Conservation (phyloP, 1,284 basidiomycete genomes). For the Boletellus dicymbophilus region DNA sequence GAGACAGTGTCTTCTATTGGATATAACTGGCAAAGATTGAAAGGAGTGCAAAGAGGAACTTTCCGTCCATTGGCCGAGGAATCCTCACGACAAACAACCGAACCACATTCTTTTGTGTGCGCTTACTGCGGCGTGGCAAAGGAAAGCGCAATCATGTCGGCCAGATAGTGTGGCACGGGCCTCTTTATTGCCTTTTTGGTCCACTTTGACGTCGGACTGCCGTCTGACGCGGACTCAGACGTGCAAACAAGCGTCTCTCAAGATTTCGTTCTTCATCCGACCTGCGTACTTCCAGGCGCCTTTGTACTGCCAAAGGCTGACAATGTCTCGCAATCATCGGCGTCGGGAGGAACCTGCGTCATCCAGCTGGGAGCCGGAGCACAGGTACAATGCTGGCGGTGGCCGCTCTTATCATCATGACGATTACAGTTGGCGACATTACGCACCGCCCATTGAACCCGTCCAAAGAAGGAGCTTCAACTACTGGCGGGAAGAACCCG, state of each 20-base stretch:
- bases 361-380: conserved; percentile 7
- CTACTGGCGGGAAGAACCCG: conserved; percentile 25
- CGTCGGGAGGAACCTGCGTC: conserved; percentile 14
- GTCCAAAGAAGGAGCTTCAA: conserved; percentile 13
- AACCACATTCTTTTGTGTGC: too few species aligned
- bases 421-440: conserved; percentile 8
- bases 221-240: too few species aligned
- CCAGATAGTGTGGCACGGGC: too few species aligned
- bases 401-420: conserved; percentile 2
- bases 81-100: too few species aligned
- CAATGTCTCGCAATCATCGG: conserved; percentile 18
- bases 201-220: too few species aligned
- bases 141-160: too few species aligned
- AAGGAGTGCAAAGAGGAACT: too few species aligned
- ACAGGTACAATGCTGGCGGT: not conserved
- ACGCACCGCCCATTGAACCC: conserved; percentile 4
- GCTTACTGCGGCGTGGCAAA: too few species aligned
- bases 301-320: conserved; percentile 5
- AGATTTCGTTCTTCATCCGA: conserved; percentile 18
- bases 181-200: too few species aligned
- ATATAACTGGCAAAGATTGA: too few species aligned
- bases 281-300: not conserved
- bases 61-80: too few species aligned
- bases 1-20: too few species aligned
- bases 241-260: conserved; percentile 3